phyloP scores from a whole-genome alignment of 2,329 filamentous ascomycete genomes.

The Pseudogymnoascus sp. region DNA sequence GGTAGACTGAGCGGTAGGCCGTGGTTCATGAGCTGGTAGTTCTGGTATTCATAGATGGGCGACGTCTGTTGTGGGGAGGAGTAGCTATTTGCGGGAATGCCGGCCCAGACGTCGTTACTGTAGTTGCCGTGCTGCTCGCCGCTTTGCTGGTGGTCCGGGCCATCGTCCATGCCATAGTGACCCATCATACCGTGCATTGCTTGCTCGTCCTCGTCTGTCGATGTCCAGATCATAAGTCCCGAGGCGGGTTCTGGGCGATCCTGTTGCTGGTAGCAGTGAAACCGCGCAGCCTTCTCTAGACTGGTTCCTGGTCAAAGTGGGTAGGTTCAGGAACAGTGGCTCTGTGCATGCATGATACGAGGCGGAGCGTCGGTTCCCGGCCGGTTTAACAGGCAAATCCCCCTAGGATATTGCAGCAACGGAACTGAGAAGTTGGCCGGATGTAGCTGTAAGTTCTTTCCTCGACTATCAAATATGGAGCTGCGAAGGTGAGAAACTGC shows the following conservation, averaged over 20 bases:
- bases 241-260: not conserved
- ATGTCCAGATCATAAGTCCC: not conserved
- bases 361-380: not conserved
- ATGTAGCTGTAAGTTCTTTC: not conserved
- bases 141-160: conserved; percentile 26
- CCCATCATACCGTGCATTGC: conserved; percentile 30
- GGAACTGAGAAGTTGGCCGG: not conserved
- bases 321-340: not conserved
- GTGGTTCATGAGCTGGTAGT: conserved; percentile 51
- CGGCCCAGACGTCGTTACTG: conserved; percentile 44
- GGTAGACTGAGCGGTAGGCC: conserved; percentile 52
- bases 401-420: not conserved
- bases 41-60: conserved; percentile 59
- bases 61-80: conserved; percentile 53
- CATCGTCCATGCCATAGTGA: conserved; percentile 29
- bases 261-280: not conserved
- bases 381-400: not conserved
- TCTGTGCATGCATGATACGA: not conserved
- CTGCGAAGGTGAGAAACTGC: not conserved
- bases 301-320: not conserved
- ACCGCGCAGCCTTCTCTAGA: not conserved
- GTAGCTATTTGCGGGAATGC: conserved; percentile 36
- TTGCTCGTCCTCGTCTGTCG: not conserved
- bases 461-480: not conserved
- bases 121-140: conserved; percentile 38